phyloP scores from a whole-genome alignment of 208 protist species.

The Crithidia bombi region DNA sequence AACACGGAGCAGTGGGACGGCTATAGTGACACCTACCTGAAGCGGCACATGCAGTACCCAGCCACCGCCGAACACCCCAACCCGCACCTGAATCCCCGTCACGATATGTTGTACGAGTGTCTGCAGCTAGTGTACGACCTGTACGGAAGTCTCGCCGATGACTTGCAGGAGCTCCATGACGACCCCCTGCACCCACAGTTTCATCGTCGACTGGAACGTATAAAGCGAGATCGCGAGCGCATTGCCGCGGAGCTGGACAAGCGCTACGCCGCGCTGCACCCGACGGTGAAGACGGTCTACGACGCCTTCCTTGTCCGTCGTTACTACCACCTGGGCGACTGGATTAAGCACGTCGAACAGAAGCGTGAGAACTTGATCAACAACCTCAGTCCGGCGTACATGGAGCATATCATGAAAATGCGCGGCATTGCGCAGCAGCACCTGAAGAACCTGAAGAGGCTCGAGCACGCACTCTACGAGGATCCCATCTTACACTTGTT shows the following conservation, averaged over 20 bases:
- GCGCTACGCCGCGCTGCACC: constrained; percentile 75
- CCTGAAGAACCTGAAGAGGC: constrained; percentile 53
- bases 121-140: constrained; percentile 70
- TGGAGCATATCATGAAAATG: constrained; percentile 48
- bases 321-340: constrained; percentile 84
- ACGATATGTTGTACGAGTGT: constrained; percentile 69
- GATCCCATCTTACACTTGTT: constrained; percentile 65
- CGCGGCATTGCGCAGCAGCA: constrained; percentile 54
- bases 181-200: constrained; percentile 84
- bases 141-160: constrained; percentile 78
- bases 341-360: constrained; percentile 74
- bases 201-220: constrained; percentile 58
- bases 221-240: constrained; percentile 65
- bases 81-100: constrained; percentile 50
- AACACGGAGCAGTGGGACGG: constrained; percentile 91
- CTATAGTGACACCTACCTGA: constrained; percentile 85
- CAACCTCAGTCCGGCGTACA: constrained; percentile 65
- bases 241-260: constrained; percentile 76
- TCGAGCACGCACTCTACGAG: constrained; percentile 59
- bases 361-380: constrained; percentile 70
- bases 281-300: constrained; percentile 85
- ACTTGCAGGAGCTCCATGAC: constrained; percentile 79
- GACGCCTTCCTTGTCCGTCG: constrained; percentile 85
- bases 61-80: constrained; percentile 79
- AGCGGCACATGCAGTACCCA: constrained; percentile 85